These are phyloP conservation scores for Suillus paluster DNA, from an alignment of 768 basidiomycete genomes.

Conservation along the genomic window DNA sequence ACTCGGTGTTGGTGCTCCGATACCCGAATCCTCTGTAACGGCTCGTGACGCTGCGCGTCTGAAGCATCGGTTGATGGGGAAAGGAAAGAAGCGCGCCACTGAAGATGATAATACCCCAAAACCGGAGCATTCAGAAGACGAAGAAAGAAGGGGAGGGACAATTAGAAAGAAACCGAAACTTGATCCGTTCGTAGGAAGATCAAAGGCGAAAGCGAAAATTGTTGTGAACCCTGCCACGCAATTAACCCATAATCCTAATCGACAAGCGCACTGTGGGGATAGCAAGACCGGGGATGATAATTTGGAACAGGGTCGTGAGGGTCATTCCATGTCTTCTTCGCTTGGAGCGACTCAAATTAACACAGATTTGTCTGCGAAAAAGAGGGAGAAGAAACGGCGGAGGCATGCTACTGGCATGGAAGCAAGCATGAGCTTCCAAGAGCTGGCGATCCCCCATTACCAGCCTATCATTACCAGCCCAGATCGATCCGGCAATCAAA, in stretches of 20 bases:
- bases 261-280: not conserved
- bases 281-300: slow-evolving; percentile 1
- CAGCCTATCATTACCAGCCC: not conserved
- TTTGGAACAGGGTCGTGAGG: not conserved
- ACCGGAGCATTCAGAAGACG: slow-evolving; percentile 43
- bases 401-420: not conserved
- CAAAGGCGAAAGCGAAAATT: slow-evolving; percentile 51
- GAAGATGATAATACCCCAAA: slow-evolving; percentile 38
- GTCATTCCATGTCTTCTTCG: not conserved
- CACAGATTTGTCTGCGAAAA: not conserved
- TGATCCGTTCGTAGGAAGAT: slow-evolving; percentile 58
- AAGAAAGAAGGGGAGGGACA: slow-evolving; percentile 59
- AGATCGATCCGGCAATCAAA: slow-evolving; percentile 1
- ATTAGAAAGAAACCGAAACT: slow-evolving; percentile 61
- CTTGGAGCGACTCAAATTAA: not conserved
- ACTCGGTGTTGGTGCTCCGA: slow-evolving; percentile 74
- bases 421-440: not conserved
- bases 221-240: not conserved
- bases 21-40: slow-evolving; percentile 50
- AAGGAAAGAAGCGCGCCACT: slow-evolving; percentile 50
- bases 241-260: not conserved
- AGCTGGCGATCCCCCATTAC: not conserved
- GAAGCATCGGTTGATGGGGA: slow-evolving; percentile 59
- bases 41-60: slow-evolving; percentile 64
- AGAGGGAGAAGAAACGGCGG: not conserved